Percentiles rank a stretch among this genome's conserved stretches.
These are phyloP conservation scores for Hypomyces perniciosus DNA, from an alignment of 2,329 filamentous ascomycete species.

Conservation along the genomic window DNA sequence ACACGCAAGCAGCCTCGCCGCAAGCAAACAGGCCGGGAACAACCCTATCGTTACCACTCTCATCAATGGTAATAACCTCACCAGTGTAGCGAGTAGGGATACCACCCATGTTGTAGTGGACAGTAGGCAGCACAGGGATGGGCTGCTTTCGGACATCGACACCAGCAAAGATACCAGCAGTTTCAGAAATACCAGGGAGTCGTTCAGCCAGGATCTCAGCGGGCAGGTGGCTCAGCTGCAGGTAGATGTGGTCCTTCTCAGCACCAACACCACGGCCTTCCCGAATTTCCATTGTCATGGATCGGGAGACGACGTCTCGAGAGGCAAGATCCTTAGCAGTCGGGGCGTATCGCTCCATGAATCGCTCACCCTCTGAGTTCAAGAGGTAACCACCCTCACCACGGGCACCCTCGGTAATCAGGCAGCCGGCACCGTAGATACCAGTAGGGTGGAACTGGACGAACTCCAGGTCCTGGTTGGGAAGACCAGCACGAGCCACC, in stretches of 20 bases:
- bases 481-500: constrained; percentile 94
- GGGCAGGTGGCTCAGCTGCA: constrained; percentile 93
- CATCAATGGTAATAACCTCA: constrained; percentile 86
- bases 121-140: constrained; percentile 91
- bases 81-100: constrained; percentile 97
- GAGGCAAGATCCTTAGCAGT: constrained; percentile 97
- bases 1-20: constrained; percentile 95
- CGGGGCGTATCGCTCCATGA: constrained; percentile 98
- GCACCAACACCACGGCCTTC: constrained; percentile 94
- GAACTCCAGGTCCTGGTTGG: constrained; percentile 99
- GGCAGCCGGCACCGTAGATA: constrained; percentile 95
- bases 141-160: constrained; percentile 97
- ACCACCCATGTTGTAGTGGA: constrained; percentile 99
- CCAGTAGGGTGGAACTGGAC: constrained; percentile 99
- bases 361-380: constrained; percentile 96
- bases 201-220: constrained; percentile 89
- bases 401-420: constrained; percentile 97
- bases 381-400: constrained; percentile 97
- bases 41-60: constrained; percentile 80
- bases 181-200: constrained; percentile 97
- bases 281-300: constrained; percentile 97
- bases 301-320: constrained; percentile 93
- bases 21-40: constrained; percentile 94
- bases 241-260: constrained; percentile 98
- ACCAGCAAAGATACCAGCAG: constrained; percentile 92